Evolutionary conservation across 371 early-diverging fungal genomes (phyloP).

Genomic region (Phascolomyces articulosus): DNA sequence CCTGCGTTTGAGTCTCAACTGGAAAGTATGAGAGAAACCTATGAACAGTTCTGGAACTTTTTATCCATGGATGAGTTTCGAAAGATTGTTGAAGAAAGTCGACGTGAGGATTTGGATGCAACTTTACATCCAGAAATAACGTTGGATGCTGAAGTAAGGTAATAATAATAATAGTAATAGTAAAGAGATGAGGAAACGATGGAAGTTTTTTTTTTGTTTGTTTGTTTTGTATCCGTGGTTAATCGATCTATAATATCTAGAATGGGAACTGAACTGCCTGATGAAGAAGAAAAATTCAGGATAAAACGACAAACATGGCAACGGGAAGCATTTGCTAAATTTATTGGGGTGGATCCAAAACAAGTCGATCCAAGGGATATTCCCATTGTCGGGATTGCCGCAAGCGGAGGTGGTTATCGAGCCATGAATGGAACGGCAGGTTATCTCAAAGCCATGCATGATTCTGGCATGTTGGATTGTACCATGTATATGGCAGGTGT

Average conservation of each 20-base stretch:
- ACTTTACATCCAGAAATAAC: constrained; percentile 34
- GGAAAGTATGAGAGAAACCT: constrained; percentile 29
- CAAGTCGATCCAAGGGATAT: constrained; percentile 65
- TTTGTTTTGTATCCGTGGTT: no score
- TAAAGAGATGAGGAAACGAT: no score
- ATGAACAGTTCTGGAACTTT: constrained; percentile 35
- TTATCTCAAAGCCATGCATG: constrained; percentile 57
- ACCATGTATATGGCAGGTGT: constrained; percentile 62
- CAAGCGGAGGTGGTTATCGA: constrained; percentile 76
- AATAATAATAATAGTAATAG: no score
- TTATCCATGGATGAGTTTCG: constrained; percentile 40
- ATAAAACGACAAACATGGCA: constrained; percentile 50
- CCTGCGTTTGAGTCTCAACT: constrained; percentile 32
- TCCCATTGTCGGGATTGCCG: constrained; percentile 66
- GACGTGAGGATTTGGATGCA: constrained; percentile 24
- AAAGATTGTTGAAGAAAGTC: constrained; percentile 28
- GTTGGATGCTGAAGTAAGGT: constrained; percentile 36
- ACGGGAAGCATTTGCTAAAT: constrained; percentile 64
- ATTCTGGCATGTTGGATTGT: constrained; percentile 60
- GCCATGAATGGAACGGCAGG: constrained; percentile 68
- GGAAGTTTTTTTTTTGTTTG: no score
- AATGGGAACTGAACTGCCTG: not conserved
- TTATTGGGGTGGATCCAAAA: constrained; percentile 62
- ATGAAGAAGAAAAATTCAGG: not conserved
- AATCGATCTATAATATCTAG: not conserved